A percentile compares a stretch with the other conserved stretches of the same genome.
phyloP scores from a whole-genome alignment of 345 rosid genomes.

The Rhodamnia rubescens region DNA sequence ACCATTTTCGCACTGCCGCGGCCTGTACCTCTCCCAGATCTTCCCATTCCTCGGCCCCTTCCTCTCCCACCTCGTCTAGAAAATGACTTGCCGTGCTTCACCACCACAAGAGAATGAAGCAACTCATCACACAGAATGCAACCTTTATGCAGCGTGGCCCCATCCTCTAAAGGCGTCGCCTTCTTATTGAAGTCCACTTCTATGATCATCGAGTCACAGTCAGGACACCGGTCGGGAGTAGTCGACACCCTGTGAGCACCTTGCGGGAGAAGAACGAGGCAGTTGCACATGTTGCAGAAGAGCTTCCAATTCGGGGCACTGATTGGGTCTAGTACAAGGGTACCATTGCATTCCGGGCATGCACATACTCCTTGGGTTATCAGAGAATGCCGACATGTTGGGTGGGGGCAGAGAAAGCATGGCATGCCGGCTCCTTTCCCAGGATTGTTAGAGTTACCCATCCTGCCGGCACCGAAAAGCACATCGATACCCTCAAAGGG shows the following conservation, averaged over 20 bases:
- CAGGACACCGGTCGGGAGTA: constrained; percentile 50
- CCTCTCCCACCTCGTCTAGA: constrained; percentile 56
- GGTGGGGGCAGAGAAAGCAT: constrained; percentile 87
- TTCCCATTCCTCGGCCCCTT: constrained; percentile 37
- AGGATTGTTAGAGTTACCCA: constrained; percentile 20
- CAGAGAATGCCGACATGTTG: constrained; percentile 75
- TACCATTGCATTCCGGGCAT: constrained; percentile 91
- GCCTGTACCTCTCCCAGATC: constrained; percentile 42
- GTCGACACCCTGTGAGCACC: constrained; percentile 85
- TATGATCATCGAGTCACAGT: constrained; percentile 70
- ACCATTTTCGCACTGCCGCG: constrained; percentile 24
- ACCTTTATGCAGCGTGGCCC: constrained; percentile 71
- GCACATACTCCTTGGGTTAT: constrained; percentile 92
- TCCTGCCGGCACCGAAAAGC: constrained; percentile 39
- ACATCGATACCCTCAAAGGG: constrained; percentile 82
- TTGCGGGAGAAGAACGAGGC: constrained; percentile 82
- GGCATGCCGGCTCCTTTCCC: constrained; percentile 93
- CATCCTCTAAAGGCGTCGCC: constrained; percentile 68
- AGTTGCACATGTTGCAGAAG: constrained; percentile 86
- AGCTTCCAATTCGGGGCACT: constrained; percentile 95
- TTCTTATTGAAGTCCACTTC: constrained; percentile 95
- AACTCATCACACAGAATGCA: constrained; percentile 86
- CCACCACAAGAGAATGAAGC: constrained; percentile 80
- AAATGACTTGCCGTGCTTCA: constrained; percentile 80
- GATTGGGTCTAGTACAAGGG: constrained; percentile 75